Evolutionary conservation across 768 basidiomycete genomes (phyloP).

Genomic region (Amanita subjunquillea): DNA sequence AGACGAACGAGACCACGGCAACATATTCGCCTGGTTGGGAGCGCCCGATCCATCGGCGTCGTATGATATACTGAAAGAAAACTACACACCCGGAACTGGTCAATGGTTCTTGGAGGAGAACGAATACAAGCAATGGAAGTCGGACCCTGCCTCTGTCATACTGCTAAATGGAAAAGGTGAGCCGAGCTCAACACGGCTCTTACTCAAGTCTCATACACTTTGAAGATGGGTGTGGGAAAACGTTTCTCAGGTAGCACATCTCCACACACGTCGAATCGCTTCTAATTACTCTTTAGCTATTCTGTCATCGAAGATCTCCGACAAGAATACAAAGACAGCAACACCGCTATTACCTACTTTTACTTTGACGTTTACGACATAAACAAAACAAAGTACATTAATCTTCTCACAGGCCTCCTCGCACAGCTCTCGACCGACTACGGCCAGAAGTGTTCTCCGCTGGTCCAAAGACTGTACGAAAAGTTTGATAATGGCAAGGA

Average conservation of each 20-base stretch:
- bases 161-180: background rate
- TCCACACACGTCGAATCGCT: no score
- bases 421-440: background rate
- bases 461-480: background rate
- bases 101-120: background rate
- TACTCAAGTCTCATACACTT: background rate
- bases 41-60: background rate
- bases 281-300: background rate
- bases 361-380: constrained; percentile 3
- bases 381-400: background rate
- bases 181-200: background rate
- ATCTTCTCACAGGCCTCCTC: background rate
- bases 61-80: background rate
- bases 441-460: background rate
- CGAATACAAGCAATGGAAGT: background rate
- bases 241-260: background rate
- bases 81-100: background rate
- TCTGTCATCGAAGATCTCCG: background rate
- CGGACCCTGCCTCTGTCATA: background rate
- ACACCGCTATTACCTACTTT: background rate
- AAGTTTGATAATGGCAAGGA: background rate
- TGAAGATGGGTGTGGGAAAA: constrained; percentile 1
- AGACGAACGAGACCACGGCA: background rate
- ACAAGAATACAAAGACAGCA: background rate
- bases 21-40: background rate